Base-by-base conservation (phyloP, 208 protist species). In the Naegleria gruberi region DNA sequence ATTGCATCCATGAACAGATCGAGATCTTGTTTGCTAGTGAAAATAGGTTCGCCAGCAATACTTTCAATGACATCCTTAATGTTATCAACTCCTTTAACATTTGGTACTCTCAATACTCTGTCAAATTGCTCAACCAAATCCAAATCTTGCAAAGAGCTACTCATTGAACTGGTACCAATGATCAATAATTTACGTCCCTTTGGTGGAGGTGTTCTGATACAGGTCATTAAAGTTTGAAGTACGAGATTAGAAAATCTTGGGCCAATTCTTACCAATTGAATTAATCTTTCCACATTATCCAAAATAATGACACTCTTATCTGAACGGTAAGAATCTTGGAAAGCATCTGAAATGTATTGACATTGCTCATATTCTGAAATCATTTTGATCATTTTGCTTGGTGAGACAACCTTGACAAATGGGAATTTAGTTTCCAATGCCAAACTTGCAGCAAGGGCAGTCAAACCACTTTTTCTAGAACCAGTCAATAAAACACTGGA, bases 321-420 rank as follows among this genome's bases (percentile, higher is more conserved):
- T 23, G 98, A 99, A 93, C 98, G 98, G 95, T 99, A 99, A 44
- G 98, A 97, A 92, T 99, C 98, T 90, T 99, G 97, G 93, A 99
- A 99, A 26, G 97, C 95, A 91, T 98, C 98, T 73, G 95, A 96
- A 90, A 99, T 98, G 45, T 96, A 95, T 90, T 97, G 96, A 34
- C 95, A 94, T 74, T 96, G 96, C 0, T 90, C 92, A 47, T 30
- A 26, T 82, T 97, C 94, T n/a, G 84, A 46, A 34, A 87, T 55
- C 89, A 97, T 97, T 45, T 96, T 96, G 55, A 99, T 95, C 91
- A 99, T 95, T 83, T 96, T 91, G 26, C 98, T 95, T 26, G 96
- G 94, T 34, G 96, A 96, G 89, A 99, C 95, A 15, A 99, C 94
- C 93, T 98, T 98, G 15, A 99, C 95, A 91, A 98, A 99, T 15